Evolutionary conservation across 352 stramenopile genomes (phyloP), one percentile per base, ranked within the genome.

Genomic region (Globisporangium uncinulatum): DNA sequence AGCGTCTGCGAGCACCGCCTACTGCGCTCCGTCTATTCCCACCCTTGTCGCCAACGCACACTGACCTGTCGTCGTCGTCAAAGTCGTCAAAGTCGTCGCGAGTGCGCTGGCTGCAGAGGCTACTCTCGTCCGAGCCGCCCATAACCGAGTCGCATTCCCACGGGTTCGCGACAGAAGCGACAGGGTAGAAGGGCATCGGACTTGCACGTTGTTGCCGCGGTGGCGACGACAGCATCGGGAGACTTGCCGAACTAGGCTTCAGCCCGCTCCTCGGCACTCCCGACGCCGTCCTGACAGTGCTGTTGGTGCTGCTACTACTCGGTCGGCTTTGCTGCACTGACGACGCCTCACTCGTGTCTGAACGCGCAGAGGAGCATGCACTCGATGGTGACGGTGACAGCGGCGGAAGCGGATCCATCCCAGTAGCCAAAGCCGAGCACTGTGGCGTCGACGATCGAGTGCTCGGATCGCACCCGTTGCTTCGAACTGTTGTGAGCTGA

Each of bases 131-230:
- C 0, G 76, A 79, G 57, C 42, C 34, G 20, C 67, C 62, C 8
- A 71, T 58, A 14, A 89, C 74, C 0, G 76, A 89, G 62, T 87
- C 76, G 39, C 76, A 86, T 31, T 89, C 79, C 79, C 79, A 86
- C 24, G 69, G 61, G 51, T 73, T 80, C 15, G 72, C 58, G 0
- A 63, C 63, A 1, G 68, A 71, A 0, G 41, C 46, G 1, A 66
- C 44, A 10, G 59, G 69, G 43, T 83, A 70, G 7, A 58, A 20
- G 36, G 20, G 39, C 29, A 1, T 41, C 36, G 29, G 8, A 19
- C 37, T 32, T 8, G 29, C 10, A n/a, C 8, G 24, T 6, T 46
- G 54, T n/a, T 39, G 66, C 19, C 39, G 39, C 13, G 17, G 39
- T 6, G 39, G 39, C 11, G 39, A 45, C 13, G 39, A 45, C 17